A percentile compares a stretch with the other conserved stretches of the same genome.
These are phyloP conservation scores for Xerophyta viscosa DNA, from an alignment of 106 monocot genomes.

Conservation along the genomic window DNA sequence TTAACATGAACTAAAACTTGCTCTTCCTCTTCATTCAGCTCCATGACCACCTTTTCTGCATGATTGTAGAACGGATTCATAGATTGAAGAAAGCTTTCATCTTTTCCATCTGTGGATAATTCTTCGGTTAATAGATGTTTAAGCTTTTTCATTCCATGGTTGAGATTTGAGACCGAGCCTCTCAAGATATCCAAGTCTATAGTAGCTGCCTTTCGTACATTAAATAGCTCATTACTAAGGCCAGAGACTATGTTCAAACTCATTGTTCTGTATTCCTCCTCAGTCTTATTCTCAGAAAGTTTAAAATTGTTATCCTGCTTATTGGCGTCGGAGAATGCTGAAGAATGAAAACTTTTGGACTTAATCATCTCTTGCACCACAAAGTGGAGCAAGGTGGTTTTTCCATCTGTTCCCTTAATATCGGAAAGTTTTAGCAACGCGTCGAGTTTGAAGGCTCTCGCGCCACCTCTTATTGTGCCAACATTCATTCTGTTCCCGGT, in stretches of 20 bases:
- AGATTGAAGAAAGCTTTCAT: slow-evolving; percentile 22
- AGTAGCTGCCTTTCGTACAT: slow-evolving; percentile 71
- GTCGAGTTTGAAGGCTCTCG: slow-evolving; percentile 92
- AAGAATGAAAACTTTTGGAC: slow-evolving; percentile 24
- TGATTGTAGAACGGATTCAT: slow-evolving; percentile 36
- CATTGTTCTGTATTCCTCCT: slow-evolving; percentile 21
- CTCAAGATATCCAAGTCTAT: slow-evolving; percentile 58
- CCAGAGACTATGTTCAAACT: slow-evolving; percentile 59
- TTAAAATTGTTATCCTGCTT: slow-evolving; percentile 4
- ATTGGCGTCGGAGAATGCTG: not conserved
- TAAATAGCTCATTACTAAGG: slow-evolving; percentile 63
- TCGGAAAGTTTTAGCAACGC: slow-evolving; percentile 81
- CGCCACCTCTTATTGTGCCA: slow-evolving; percentile 82
- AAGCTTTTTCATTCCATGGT: slow-evolving; percentile 39
- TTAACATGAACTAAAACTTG: slow-evolving; percentile 44
- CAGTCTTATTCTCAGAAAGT: slow-evolving; percentile 17
- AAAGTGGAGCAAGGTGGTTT: slow-evolving; percentile 89
- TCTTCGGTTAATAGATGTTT: slow-evolving; percentile 33
- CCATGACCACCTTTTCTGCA: slow-evolving; percentile 28
- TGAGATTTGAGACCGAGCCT: slow-evolving; percentile 56
- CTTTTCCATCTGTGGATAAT: slow-evolving; percentile 5
- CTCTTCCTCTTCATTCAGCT: slow-evolving; percentile 23
- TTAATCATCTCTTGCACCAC: slow-evolving; percentile 83
- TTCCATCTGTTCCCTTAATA: slow-evolving; percentile 89
- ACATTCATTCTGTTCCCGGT: slow-evolving; percentile 94